These are phyloP conservation scores for Russula olivacea DNA, from an alignment of 768 basidiomycete genomes.

Conservation along the genomic window DNA sequence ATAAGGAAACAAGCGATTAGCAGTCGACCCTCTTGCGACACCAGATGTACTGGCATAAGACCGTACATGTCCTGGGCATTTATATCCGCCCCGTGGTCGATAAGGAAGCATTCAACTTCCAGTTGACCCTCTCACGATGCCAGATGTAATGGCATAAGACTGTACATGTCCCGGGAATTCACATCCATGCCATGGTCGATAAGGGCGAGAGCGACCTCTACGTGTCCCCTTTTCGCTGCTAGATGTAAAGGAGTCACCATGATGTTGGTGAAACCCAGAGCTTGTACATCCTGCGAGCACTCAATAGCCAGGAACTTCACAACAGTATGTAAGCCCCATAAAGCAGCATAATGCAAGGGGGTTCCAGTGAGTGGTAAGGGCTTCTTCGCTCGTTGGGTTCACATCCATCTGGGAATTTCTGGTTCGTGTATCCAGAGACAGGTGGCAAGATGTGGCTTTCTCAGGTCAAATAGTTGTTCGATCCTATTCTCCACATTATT, in stretches of 20 bases:
- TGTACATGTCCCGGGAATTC: too few relatives aligned
- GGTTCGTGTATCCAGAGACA: background rate
- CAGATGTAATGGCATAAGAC: too few relatives aligned
- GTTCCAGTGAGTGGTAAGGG: background rate
- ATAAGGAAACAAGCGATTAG: background rate
- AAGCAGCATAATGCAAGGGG: background rate
- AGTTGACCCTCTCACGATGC: too few relatives aligned
- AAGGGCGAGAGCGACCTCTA: background rate
- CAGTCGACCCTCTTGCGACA: too few relatives aligned
- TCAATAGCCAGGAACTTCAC: background rate
- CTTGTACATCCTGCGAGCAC: too few relatives aligned
- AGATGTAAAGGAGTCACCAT: too few relatives aligned
- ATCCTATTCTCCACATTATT: background rate
- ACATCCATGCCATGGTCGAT: too few relatives aligned
- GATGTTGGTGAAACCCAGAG: too few relatives aligned
- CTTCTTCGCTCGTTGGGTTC: background rate
- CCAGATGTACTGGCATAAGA: too few relatives aligned
- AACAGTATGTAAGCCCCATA: background rate
- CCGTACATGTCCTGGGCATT: too few relatives aligned
- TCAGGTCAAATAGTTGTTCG: background rate
- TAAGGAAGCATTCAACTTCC: too few relatives aligned
- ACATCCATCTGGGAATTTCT: background rate
- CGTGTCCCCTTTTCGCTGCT: background rate
- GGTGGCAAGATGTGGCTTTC: background rate
- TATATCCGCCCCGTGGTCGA: too few relatives aligned